A percentile compares a stretch with the other conserved stretches of the same genome.
These are phyloP conservation scores for Lagenidium sp. DNA, from an alignment of 352 stramenopile species.

Conservation along the genomic window DNA sequence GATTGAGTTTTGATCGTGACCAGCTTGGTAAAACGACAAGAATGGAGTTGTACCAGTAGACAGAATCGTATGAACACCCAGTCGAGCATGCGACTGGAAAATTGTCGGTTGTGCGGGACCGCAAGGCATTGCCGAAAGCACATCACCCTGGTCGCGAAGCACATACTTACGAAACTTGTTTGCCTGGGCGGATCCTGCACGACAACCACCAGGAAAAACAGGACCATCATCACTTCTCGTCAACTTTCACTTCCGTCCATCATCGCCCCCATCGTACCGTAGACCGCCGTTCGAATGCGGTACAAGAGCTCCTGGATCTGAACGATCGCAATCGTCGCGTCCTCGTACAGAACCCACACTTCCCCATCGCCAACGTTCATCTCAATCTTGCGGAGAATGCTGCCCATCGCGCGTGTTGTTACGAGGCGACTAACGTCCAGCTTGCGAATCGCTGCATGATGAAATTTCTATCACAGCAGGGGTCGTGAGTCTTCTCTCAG, in stretches of 20 bases:
- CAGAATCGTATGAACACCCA: constrained; percentile 65
- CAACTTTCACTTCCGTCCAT: no score
- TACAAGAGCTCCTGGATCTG: constrained; percentile 48
- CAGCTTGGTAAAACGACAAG: constrained; percentile 75
- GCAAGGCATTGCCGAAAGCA: constrained; percentile 52
- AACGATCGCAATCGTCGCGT: constrained; percentile 72
- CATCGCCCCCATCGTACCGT: no score
- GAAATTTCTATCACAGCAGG: constrained; percentile 19
- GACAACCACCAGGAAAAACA: no score
- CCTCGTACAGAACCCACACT: constrained; percentile 71
- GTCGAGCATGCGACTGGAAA: constrained; percentile 71
- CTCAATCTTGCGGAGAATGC: constrained; percentile 1
- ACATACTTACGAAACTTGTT: constrained; percentile 79
- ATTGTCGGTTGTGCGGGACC: constrained; percentile 57
- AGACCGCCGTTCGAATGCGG: constrained; percentile 42
- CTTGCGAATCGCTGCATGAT: constrained; percentile 11
- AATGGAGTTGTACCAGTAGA: constrained; percentile 59
- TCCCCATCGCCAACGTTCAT: constrained; percentile 25
- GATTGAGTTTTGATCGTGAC: constrained; percentile 81
- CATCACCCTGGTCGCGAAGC: constrained; percentile 57
- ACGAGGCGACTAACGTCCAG: constrained; percentile 12
- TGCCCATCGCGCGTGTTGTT: constrained; percentile 4
- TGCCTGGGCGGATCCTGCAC: constrained; percentile 49
- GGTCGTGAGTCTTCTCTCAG: no score
- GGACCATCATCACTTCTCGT: no score